Percentiles rank a stretch among this genome's conserved stretches.
Conservation (phyloP, 768 basidiomycete genomes). For the Lactarius evosmus region DNA sequence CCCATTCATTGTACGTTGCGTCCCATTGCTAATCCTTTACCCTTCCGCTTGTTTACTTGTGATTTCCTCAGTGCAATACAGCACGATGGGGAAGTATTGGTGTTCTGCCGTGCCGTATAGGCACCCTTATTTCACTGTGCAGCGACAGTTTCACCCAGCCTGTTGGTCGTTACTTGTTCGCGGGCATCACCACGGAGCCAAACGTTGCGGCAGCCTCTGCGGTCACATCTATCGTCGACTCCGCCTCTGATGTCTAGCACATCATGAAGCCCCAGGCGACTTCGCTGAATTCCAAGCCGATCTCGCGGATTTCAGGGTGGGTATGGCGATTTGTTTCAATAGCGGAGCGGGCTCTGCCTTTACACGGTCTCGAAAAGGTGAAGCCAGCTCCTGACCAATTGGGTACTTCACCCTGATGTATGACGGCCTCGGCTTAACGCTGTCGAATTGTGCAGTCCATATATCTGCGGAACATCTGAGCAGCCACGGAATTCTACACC, state of each 20-base stretch:
- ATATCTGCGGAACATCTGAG: conserved; percentile 45
- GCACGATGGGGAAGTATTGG: conserved; percentile 78
- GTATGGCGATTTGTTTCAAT: conserved; percentile 33
- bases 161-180: conserved; percentile 45
- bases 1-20: conserved; percentile 67
- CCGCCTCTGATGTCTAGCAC: conserved; percentile 53
- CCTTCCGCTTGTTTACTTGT: conserved; percentile 1
- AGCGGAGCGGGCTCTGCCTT: conserved; percentile 27
- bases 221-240: conserved; percentile 41
- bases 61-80: conserved; percentile 31
- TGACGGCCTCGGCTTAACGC: conserved; percentile 59
- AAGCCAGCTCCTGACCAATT: conserved; percentile 35
- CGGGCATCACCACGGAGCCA: not conserved
- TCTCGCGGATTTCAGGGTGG: conserved; percentile 27
- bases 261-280: conserved; percentile 41
- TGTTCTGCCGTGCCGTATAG: conserved; percentile 85
- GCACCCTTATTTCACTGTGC: conserved; percentile 69
- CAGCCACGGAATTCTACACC: conserved; percentile 29
- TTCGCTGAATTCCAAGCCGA: conserved; percentile 13
- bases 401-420: conserved; percentile 71
- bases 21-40: not conserved
- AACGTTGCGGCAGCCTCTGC: conserved; percentile 40
- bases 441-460: conserved; percentile 55
- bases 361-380: conserved; percentile 51
- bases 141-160: conserved; percentile 72